Conservation (phyloP, 495 filamentous ascomycete genomes). For the Penicillium diatomitis region DNA sequence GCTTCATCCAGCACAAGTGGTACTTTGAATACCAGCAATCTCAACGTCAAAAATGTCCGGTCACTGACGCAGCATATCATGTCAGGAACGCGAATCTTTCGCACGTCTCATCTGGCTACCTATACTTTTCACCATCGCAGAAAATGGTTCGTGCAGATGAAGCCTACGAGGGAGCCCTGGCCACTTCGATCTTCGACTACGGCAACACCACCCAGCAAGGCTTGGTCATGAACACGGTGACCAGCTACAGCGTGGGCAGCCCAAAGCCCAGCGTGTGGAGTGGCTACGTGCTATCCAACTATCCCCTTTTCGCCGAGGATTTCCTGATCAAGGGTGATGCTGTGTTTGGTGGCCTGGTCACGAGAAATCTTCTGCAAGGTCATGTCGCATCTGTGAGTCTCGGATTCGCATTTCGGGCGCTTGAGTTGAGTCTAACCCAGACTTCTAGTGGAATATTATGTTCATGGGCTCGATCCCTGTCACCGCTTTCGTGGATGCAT, state of each 20-base stretch:
- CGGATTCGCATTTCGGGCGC: background rate
- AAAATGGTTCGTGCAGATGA: conserved; percentile 16
- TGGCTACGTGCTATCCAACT: conserved; percentile 16
- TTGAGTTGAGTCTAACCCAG: background rate
- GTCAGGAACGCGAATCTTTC: conserved; percentile 22
- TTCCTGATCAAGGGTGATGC: conserved; percentile 14
- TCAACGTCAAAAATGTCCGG: background rate
- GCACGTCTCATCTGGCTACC: conserved; percentile 20
- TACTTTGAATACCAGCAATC: background rate
- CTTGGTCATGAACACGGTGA: conserved; percentile 19
- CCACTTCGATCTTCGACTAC: conserved; percentile 22
- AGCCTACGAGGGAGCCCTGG: conserved; percentile 16
- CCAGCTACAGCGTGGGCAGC: conserved; percentile 4
- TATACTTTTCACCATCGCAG: conserved; percentile 20
- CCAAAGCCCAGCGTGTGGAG: conserved; percentile 4
- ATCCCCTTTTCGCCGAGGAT: conserved; percentile 12
- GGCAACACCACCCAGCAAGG: conserved; percentile 18
- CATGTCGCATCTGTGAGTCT: conserved; percentile 12
- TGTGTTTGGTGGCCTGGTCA: conserved; percentile 14
- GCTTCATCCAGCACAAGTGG: conserved; percentile 25
- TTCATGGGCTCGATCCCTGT: conserved; percentile 17
- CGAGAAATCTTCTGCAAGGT: conserved; percentile 3
- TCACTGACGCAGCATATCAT: background rate
- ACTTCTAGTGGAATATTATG: conserved; percentile 17
- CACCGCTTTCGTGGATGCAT: conserved; percentile 17